Percentiles rank a stretch among this genome's conserved stretches.
Evolutionary conservation across 306 rosid species (phyloP).

Genomic region (Castanopsis chinensis): DNA sequence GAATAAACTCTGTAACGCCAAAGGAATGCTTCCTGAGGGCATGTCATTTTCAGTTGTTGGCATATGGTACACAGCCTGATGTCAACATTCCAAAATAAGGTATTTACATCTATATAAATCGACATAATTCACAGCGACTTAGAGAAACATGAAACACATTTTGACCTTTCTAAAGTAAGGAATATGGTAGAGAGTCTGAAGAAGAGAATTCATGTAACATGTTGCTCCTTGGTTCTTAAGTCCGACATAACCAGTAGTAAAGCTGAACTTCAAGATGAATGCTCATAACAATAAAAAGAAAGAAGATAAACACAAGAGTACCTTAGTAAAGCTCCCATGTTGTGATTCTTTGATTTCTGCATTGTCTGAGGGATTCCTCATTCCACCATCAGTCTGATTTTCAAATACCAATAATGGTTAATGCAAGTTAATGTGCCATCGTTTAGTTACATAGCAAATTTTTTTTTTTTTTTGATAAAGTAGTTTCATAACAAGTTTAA

Average conservation of each 20-base stretch:
- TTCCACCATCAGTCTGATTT: too few species aligned
- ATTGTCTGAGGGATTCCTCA: too few species aligned
- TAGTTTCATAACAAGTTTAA: too few species aligned
- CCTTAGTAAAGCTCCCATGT: too few species aligned
- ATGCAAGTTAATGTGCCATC: too few species aligned
- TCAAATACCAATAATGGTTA: too few species aligned
- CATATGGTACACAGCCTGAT: slow-evolving; percentile 95
- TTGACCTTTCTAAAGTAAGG: slow-evolving; percentile 89
- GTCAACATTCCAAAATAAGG: slow-evolving; percentile 23
- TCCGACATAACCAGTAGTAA: slow-evolving; percentile 94
- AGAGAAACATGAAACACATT: not conserved
- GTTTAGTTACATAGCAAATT: too few species aligned
- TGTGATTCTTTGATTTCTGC: too few species aligned
- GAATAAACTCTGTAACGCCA: slow-evolving; percentile 91
- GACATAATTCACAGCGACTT: slow-evolving; percentile 2
- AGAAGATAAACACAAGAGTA: too few species aligned
- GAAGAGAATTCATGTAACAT: slow-evolving; percentile 97
- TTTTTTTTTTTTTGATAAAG: too few species aligned
- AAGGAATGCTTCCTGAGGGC: slow-evolving; percentile 94
- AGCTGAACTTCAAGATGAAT: too few species aligned
- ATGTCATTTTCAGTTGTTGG: slow-evolving; percentile 95
- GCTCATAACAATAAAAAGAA: too few species aligned
- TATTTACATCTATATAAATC: slow-evolving; percentile 1
- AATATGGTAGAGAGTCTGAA: slow-evolving; percentile 89
- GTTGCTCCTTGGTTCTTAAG: slow-evolving; percentile 98